A percentile compares a stretch with the other conserved stretches of the same genome.
Evolutionary conservation across 2,329 filamentous ascomycete species (phyloP).

Genomic region (Anisogramma anomala): DNA sequence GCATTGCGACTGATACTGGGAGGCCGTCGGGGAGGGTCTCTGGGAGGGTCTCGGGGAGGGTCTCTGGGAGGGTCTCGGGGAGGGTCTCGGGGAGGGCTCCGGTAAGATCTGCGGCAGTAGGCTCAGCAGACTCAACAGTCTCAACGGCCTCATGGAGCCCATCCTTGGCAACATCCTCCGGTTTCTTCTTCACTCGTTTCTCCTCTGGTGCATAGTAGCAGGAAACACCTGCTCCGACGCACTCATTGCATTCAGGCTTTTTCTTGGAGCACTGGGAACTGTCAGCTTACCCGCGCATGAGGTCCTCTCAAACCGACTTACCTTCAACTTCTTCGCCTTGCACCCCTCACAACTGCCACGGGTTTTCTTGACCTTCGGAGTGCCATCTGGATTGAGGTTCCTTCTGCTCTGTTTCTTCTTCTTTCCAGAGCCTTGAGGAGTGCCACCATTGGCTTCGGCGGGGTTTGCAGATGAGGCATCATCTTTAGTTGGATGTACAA

Average conservation of each 20-base stretch:
- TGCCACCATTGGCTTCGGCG: slow-evolving; percentile 7
- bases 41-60: too few species aligned
- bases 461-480: slow-evolving; percentile 16
- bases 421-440: slow-evolving; percentile 19
- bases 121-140: background rate
- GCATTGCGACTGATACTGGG: background rate
- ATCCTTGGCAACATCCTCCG: slow-evolving; percentile 3
- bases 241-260: slow-evolving; percentile 24
- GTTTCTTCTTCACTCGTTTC: slow-evolving; percentile 1
- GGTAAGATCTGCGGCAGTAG: background rate
- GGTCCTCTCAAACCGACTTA: slow-evolving; percentile 8
- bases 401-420: slow-evolving; percentile 21
- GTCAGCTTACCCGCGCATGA: background rate
- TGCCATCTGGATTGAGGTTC: slow-evolving; percentile 19
- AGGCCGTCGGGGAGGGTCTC: too few species aligned
- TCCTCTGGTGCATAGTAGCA: slow-evolving; percentile 14
- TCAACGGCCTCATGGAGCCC: background rate
- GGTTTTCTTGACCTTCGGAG: slow-evolving; percentile 19
- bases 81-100: background rate
- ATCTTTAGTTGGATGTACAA: slow-evolving; percentile 40
- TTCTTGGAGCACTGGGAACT: slow-evolving; percentile 22
- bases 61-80: too few species aligned
- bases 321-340: slow-evolving; percentile 21
- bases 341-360: slow-evolving; percentile 25
- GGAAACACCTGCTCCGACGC: slow-evolving; percentile 11